Conservation (phyloP, 257 asterid genomes). For the Scutellaria minor region DNA sequence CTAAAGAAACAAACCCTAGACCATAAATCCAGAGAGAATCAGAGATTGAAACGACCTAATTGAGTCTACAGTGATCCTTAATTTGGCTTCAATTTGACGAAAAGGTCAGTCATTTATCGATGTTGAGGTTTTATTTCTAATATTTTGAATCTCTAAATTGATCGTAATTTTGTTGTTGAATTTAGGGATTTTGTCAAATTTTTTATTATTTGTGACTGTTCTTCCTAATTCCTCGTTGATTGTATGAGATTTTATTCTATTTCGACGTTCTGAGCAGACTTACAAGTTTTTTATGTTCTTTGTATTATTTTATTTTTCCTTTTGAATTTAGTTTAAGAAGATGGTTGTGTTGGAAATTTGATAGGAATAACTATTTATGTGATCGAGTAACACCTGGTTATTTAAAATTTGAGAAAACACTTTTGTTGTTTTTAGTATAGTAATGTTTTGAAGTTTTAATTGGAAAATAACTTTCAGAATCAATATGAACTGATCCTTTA, state of each 20-base stretch:
- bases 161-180: conserved; percentile 10
- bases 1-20: conserved; percentile 68
- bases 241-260: conserved; percentile 16
- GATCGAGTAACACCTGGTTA: conserved; percentile 9
- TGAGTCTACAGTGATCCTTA: conserved; percentile 23
- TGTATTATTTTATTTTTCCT: not conserved
- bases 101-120: conserved; percentile 49
- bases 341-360: conserved; percentile 3
- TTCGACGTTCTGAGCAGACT: conserved; percentile 23
- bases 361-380: not conserved
- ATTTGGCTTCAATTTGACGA: conserved; percentile 41
- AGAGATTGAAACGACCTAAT: conserved; percentile 40
- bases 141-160: conserved; percentile 31
- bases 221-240: conserved; percentile 14
- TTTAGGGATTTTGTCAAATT: conserved; percentile 36
- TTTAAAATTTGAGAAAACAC: conserved; percentile 21
- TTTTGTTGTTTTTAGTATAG: conserved; percentile 25
- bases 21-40: conserved; percentile 37
- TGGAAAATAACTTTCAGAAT: conserved; percentile 1
- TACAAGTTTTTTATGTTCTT: conserved; percentile 5
- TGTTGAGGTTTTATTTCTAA: conserved; percentile 31
- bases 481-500: conserved; percentile 26
- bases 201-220: not conserved
- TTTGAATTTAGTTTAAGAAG: conserved; percentile 13
- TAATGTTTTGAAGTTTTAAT: not conserved